Evolutionary conservation across 345 rosid genomes (phyloP).

Genomic region (Alliaria petiolata): DNA sequence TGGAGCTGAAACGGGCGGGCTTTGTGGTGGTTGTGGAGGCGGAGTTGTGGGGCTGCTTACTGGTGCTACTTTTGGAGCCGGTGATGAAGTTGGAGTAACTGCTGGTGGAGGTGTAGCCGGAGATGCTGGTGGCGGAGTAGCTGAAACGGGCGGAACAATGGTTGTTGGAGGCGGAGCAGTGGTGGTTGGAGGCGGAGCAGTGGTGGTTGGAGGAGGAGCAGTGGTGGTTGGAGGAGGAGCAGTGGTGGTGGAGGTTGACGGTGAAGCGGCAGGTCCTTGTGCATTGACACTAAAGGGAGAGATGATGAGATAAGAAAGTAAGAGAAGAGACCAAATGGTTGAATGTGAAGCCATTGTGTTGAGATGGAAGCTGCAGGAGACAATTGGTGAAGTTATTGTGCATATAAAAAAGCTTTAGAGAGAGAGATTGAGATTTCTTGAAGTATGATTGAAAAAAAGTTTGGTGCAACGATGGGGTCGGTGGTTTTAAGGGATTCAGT

Average conservation of each 20-base stretch:
- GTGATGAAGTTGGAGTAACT: slow-evolving; percentile 47
- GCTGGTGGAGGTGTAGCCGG: slow-evolving; percentile 52
- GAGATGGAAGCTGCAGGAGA: slow-evolving; percentile 26
- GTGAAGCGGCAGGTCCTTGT: slow-evolving; percentile 73
- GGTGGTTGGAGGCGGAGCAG: slow-evolving; percentile 36
- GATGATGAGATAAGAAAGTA: slow-evolving; percentile 35
- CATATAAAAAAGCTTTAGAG: neutral
- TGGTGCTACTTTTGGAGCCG: slow-evolving; percentile 65
- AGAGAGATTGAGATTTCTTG: slow-evolving; percentile 3
- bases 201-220: slow-evolving; percentile 24
- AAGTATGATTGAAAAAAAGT: slow-evolving; percentile 21
- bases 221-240: slow-evolving; percentile 33
- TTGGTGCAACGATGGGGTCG: slow-evolving; percentile 45
- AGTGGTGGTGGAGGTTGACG: slow-evolving; percentile 47
- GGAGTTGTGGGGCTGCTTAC: slow-evolving; percentile 54
- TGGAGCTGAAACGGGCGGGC: slow-evolving; percentile 55
- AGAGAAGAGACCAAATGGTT: slow-evolving; percentile 32
- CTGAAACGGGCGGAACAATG: slow-evolving; percentile 12
- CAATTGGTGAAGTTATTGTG: slow-evolving; percentile 26
- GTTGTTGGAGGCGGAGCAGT: slow-evolving; percentile 31
- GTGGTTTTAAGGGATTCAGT: slow-evolving; percentile 43
- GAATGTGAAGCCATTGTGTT: slow-evolving; percentile 44
- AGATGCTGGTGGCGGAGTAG: no score
- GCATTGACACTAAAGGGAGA: slow-evolving; percentile 44
- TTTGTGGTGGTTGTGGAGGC: slow-evolving; percentile 48